Evolutionary conservation across 352 stramenopile genomes (phyloP), one percentile per base, ranked within the genome.

Genomic region (Pythium sukuiense): DNA sequence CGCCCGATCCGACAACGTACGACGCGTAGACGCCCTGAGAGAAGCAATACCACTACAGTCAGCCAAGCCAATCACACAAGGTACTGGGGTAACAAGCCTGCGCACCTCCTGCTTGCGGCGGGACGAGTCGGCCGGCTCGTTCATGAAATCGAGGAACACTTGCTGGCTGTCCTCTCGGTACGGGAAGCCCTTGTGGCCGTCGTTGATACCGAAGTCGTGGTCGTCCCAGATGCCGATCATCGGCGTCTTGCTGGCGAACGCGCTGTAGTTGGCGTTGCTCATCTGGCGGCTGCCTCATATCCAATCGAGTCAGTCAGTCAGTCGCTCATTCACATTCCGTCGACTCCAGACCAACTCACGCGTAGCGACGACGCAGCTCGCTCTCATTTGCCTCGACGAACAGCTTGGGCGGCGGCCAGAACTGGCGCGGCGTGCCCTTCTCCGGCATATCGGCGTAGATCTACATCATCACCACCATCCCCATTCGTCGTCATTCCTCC

Each of bases 201-300:
- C 88, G 65, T 97, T 97, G 54, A 93, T 91, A n/a, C 90, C 90
- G 59, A 93, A 97, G 69, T 97, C 90, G 63, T 97, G 89, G 72
- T 97, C 90, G 67, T 97, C 85, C 87, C 87, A 95, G 61, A 92
- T 91, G n/a, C 82, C 87, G 46, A 95, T 91, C 46, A 93, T 79
- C 6, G 87, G 87, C 57, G 81, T 91, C 50, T 49, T 76, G 39
- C 76, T 76, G 16, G 79, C 75, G 35, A 95, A 89, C 55, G 71
- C 56, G 13, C 61, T 70, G 71, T 95, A 95, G 59, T 92, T 81
- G 3, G 80, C 71, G 63, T 93, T 87, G 6, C 72, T 73, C 32
- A 84, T 43, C 59, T 89, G 70, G 32, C 85, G 90, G 16, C 86
- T n/a, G n/a, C n/a, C n/a, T n/a, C n/a, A n/a, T 94, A 29, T 20